Conservation (phyloP, 2,329 filamentous ascomycete species). For the Colletotrichum aenigma region DNA sequence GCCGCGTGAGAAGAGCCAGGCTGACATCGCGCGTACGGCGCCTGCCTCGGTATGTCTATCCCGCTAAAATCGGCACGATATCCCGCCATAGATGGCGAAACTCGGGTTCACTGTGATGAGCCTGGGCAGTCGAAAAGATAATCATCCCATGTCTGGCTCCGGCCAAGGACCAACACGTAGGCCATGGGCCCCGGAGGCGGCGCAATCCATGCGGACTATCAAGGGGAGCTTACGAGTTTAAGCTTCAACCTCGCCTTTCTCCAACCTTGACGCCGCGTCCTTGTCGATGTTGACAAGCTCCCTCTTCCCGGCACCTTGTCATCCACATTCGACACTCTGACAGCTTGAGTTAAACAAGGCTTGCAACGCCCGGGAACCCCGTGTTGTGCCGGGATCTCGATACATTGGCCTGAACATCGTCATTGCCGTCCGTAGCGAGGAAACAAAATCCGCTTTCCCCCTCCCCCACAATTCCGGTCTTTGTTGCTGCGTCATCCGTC, state of each 20-base stretch:
- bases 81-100: neutral
- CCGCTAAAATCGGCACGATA: neutral
- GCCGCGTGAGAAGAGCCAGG: neutral
- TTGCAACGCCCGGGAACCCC: neutral
- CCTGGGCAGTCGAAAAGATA: neutral
- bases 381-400: neutral
- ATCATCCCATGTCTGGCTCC: neutral
- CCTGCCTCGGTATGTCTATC: neutral
- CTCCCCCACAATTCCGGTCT: neutral
- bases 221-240: slow-evolving; percentile 3
- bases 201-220: neutral
- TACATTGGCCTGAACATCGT: neutral
- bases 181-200: neutral
- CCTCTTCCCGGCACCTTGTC: neutral
- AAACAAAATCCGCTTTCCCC: neutral
- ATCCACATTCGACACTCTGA: neutral
- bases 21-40: neutral
- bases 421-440: neutral
- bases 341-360: neutral
- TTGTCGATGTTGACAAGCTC: neutral
- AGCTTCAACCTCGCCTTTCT: neutral
- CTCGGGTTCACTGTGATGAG: neutral
- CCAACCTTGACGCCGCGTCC: neutral
- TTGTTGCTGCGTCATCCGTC: neutral
- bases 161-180: neutral